Percentiles rank a stretch among this genome's conserved stretches.
Evolutionary conservation across 495 filamentous ascomycete genomes (phyloP).

Genomic region (Xylaria intraflava): DNA sequence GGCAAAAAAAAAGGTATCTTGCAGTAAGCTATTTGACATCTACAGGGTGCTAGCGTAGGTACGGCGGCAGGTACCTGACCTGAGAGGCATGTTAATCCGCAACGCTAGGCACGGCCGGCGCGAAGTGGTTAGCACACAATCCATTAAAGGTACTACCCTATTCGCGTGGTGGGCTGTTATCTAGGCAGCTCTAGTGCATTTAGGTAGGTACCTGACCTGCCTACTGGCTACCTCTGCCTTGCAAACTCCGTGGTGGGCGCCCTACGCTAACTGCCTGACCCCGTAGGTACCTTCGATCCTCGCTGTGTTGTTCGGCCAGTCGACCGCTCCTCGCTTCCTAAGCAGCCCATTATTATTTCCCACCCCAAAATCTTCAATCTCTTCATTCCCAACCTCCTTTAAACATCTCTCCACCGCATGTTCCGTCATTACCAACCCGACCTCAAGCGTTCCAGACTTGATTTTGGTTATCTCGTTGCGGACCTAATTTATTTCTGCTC

Average conservation of each 20-base stretch:
- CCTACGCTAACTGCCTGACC: not conserved
- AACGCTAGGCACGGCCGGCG: not conserved
- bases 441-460: constrained; percentile 3
- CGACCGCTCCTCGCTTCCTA: not conserved
- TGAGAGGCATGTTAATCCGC: no score
- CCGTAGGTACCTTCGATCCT: not conserved
- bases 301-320: not conserved
- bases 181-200: no score
- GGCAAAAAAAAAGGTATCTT: not conserved
- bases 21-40: not conserved
- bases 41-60: not conserved
- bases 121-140: not conserved
- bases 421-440: constrained; percentile 3
- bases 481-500: constrained; percentile 1
- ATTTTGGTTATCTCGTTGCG: not conserved
- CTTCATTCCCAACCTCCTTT: constrained; percentile 10
- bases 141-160: not conserved
- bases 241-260: no score
- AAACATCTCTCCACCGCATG: constrained; percentile 9
- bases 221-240: no score
- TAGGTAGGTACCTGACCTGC: no score
- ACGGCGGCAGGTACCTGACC: no score
- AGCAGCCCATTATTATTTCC: constrained; percentile 7
- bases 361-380: constrained; percentile 4
- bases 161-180: no score